Evolutionary conservation across 495 filamentous ascomycete genomes (phyloP), one percentile per base, ranked within the genome.

Genomic region (Amphirosellinia nigrospora): DNA sequence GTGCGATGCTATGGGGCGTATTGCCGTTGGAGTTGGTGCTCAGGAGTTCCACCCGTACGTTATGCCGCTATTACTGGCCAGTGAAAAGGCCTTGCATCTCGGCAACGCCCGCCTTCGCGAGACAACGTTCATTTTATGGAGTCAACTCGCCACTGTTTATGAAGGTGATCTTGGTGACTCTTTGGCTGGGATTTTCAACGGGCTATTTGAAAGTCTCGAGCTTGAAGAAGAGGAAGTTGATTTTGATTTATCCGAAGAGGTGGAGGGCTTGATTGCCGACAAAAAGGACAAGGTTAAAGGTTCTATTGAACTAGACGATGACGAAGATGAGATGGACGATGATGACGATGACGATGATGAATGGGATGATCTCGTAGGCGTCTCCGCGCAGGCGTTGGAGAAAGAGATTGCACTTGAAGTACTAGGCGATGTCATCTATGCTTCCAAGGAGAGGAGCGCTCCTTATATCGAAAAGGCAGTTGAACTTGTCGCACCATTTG

Each of bases 371-470:
- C 85, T 87, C 43, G 83, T 78, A 23, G 90, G 90, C 68, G 91
- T 96, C 39, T 95, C 92, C 32, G 92, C 93, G 48, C 88, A 98
- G 61, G 94, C 95, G 28, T 85, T 97, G 68, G 96, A 99, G 84
- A 98, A 99, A 81, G 96, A 99, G 82, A 97, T 98, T 69, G 96
- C 96, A 52, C 87, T 96, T 50, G 96, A 99, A 81, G 94, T 97
- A 16, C 84, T 98, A 50, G 96, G 95, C 64, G 96, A 99, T 75
- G 87, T 99, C 38, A 89, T 99, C 72, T 92, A 92, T 46, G 88
- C 96, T 81, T 92, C 93, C 52, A 94, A 96, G 16, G 73, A 79
- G 68, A 73, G 76, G 67, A 76, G 76, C 43, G 59, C 74, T 15
- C 74, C 76, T 15, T 98, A 95, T 80, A 90, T 98, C 66, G 89